phyloP scores from a whole-genome alignment of 352 stramenopile genomes.

The Pythium plurisporium region DNA sequence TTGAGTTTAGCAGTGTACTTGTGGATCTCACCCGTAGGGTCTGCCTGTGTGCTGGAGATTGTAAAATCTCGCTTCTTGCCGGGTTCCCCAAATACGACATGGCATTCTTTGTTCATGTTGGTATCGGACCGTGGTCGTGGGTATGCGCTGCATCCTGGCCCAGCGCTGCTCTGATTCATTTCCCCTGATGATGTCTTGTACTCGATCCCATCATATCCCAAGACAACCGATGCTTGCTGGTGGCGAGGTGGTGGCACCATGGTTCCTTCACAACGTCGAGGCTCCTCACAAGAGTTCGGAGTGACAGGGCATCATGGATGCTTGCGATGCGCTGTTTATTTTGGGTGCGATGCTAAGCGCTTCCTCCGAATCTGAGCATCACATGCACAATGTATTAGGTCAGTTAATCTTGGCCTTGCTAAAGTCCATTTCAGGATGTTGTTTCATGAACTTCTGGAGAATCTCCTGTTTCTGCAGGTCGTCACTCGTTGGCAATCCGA shows the following conservation, averaged over 20 bases:
- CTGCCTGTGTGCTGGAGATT: slow-evolving; percentile 42
- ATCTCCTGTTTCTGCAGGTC: slow-evolving; percentile 98
- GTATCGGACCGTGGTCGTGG: slow-evolving; percentile 5
- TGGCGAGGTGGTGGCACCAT: slow-evolving; percentile 24
- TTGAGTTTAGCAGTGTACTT: slow-evolving; percentile 59
- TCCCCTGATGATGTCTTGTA: slow-evolving; percentile 44
- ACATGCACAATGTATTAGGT: slow-evolving; percentile 15
- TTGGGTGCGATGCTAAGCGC: background rate
- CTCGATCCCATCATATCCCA: slow-evolving; percentile 53
- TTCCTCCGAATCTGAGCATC: background rate
- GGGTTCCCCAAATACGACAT: slow-evolving; percentile 62
- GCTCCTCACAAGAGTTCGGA: background rate
- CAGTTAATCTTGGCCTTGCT: slow-evolving; percentile 97
- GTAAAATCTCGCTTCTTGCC: slow-evolving; percentile 56
- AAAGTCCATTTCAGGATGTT: slow-evolving; percentile 99
- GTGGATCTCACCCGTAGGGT: slow-evolving; percentile 60
- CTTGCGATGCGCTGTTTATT: background rate
- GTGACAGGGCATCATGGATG: background rate
- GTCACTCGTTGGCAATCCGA: slow-evolving; percentile 95
- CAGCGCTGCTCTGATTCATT: slow-evolving; percentile 43
- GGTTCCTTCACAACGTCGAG: background rate
- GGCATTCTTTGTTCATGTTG: slow-evolving; percentile 61
- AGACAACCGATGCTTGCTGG: slow-evolving; percentile 56
- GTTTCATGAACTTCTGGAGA: slow-evolving; percentile 98
- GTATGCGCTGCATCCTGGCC: background rate